These are phyloP conservation scores for Bertia moriformis DNA, from an alignment of 2,329 filamentous ascomycete species.

Conservation along the genomic window DNA sequence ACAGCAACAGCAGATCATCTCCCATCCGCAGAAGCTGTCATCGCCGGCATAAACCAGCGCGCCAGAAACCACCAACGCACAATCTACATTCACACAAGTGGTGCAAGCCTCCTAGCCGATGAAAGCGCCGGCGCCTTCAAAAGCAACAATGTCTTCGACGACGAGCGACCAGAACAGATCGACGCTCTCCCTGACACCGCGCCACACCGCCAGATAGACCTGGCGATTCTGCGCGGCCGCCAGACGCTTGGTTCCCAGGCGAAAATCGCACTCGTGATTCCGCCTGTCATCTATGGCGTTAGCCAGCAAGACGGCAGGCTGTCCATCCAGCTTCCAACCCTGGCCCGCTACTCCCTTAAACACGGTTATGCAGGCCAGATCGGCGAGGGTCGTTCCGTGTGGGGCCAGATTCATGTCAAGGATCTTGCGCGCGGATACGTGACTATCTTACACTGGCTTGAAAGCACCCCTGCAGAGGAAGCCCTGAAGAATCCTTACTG, in stretches of 20 bases:
- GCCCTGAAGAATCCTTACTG: slow-evolving; percentile 28
- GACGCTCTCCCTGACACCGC: slow-evolving; percentile 23
- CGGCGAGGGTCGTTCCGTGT: slow-evolving; percentile 23
- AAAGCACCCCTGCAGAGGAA: slow-evolving; percentile 12
- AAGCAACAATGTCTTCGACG: slow-evolving; percentile 23
- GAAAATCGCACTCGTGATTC: slow-evolving; percentile 30
- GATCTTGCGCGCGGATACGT: slow-evolving; percentile 30
- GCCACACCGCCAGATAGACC: slow-evolving; percentile 27
- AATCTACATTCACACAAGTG: slow-evolving; percentile 33
- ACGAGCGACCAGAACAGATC: slow-evolving; percentile 21
- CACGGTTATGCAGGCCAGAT: slow-evolving; percentile 27
- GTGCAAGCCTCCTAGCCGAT: slow-evolving; percentile 24
- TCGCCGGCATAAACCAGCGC: slow-evolving; percentile 23
- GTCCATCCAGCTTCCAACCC: slow-evolving; percentile 28
- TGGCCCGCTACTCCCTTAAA: slow-evolving; percentile 29
- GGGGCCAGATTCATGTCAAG: slow-evolving; percentile 27
- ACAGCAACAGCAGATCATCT: slow-evolving; percentile 32
- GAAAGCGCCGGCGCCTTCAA: slow-evolving; percentile 15
- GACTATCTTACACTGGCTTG: slow-evolving; percentile 26
- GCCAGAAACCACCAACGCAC: slow-evolving; percentile 18
- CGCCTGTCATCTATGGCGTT: slow-evolving; percentile 29
- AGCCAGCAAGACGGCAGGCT: slow-evolving; percentile 21
- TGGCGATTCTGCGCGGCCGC: slow-evolving; percentile 21
- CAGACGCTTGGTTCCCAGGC: slow-evolving; percentile 20
- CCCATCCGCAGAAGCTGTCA: slow-evolving; percentile 25